phyloP scores from a whole-genome alignment of 2,329 filamentous ascomycete species.

The Dactylella cylindrospora region DNA sequence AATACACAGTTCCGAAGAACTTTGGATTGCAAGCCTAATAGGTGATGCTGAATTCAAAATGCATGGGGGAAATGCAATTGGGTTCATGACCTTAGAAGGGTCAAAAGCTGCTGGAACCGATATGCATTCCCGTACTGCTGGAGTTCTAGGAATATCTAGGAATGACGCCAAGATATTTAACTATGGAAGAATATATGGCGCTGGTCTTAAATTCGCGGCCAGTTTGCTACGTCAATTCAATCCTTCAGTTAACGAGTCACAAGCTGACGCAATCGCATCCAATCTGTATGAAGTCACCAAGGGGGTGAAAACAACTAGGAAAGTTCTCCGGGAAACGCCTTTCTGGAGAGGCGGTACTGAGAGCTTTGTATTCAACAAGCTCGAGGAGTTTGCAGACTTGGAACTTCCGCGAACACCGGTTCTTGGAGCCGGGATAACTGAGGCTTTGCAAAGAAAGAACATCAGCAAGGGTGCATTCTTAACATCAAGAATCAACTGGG shows the following conservation, averaged over 20 bases:
- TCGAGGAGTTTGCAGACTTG: slow-evolving; percentile 97
- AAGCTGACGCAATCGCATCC: slow-evolving; percentile 74
- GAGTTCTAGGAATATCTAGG: slow-evolving; percentile 87
- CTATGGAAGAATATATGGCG: slow-evolving; percentile 98
- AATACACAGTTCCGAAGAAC: slow-evolving; percentile 70
- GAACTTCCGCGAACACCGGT: slow-evolving; percentile 87
- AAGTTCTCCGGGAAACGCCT: slow-evolving; percentile 61
- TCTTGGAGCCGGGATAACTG: slow-evolving; percentile 90
- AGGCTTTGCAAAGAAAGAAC: slow-evolving; percentile 85
- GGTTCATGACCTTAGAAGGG: slow-evolving; percentile 98
- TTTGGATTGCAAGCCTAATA: slow-evolving; percentile 96
- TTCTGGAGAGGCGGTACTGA: slow-evolving; percentile 98
- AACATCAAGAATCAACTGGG: slow-evolving; percentile 97
- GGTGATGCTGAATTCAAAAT: slow-evolving; percentile 93
- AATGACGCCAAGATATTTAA: slow-evolving; percentile 98
- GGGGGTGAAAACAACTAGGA: slow-evolving; percentile 69
- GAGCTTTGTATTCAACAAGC: slow-evolving; percentile 95
- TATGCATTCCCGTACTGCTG: slow-evolving; percentile 67
- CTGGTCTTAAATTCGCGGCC: slow-evolving; percentile 87
- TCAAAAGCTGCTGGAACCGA: slow-evolving; percentile 76
- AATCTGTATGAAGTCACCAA: slow-evolving; percentile 88
- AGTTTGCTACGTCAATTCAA: slow-evolving; percentile 93
- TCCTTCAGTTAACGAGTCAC: slow-evolving; percentile 72
- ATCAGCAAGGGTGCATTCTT: slow-evolving; percentile 89
- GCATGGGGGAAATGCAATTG: slow-evolving; percentile 93